phyloP scores from a whole-genome alignment of 2,329 filamentous ascomycete species.

The Botrytis elliptica region DNA sequence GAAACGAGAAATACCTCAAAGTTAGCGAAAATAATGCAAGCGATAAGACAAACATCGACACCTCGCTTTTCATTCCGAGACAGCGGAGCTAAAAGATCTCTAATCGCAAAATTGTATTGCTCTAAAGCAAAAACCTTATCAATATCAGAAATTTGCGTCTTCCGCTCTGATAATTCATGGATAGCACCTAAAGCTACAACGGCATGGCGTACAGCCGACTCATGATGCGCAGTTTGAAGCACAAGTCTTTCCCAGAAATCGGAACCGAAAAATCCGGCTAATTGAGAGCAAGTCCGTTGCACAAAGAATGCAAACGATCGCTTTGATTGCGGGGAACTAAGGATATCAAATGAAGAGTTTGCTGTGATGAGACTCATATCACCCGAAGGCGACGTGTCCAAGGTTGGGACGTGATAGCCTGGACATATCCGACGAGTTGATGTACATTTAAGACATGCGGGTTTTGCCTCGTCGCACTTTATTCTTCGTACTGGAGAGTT shows the following conservation, averaged over 20 bases:
- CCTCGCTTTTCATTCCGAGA: conserved; percentile 17
- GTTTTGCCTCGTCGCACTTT: conserved; percentile 33
- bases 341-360: conserved; percentile 22
- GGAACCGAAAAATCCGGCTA: conserved; percentile 63
- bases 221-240: conserved; percentile 57
- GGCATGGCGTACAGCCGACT: conserved; percentile 30
- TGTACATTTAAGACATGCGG: conserved; percentile 29
- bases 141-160: neutral
- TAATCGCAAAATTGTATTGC: conserved; percentile 29
- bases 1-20: conserved; percentile 27
- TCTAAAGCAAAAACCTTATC: conserved; percentile 26
- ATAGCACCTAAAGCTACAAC: conserved; percentile 31
- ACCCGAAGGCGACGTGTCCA: neutral
- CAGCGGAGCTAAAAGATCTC: conserved; percentile 21
- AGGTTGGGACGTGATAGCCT: conserved; percentile 26
- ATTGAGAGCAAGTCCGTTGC: conserved; percentile 55
- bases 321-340: conserved; percentile 16
- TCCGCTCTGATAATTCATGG: conserved; percentile 25
- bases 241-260: conserved; percentile 63
- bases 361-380: neutral
- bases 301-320: conserved; percentile 59
- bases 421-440: conserved; percentile 31
- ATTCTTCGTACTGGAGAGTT: conserved; percentile 24
- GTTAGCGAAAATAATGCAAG: conserved; percentile 29
- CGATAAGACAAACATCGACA: conserved; percentile 28